Evolutionary conservation across 208 protist genomes (phyloP), one percentile per base, ranked within the genome.

Genomic region (Trypanosoma conorhini): DNA sequence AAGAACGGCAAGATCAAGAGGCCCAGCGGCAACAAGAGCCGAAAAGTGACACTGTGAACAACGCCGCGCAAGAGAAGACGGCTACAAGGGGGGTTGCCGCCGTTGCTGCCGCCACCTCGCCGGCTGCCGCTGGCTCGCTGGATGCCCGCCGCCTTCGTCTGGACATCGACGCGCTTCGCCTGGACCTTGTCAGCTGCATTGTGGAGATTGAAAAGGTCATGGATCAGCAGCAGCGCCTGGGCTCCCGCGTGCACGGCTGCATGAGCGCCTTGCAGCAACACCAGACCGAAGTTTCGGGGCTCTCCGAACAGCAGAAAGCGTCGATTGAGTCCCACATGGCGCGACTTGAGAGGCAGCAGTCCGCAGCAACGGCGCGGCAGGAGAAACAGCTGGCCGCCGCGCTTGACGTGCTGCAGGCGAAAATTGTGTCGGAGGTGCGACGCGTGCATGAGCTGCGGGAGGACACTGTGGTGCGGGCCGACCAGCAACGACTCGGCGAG

Each of bases 131-230:
- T 30, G 62, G 62, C 19, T 12, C 31, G 26, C 48, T 70, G 22
- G 68, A 73, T 52, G 15, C 56, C 13, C 68, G 68, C 56, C 22
- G 31, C 21, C 24, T 60, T 35, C 56, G 59, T 19, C n/a, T 51
- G 7, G 62, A 75, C 42, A 24, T 69, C 24, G 19, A 31, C 24
- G 51, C 33, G 22, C 81, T 79, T n/a, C 74, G 56, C 0, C 74
- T 80, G 55, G 77, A 83, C 46, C n/a, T 81, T 38, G 38, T 64
- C 24, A 55, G 17, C 56, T 86, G 81, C 59, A 71, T 78, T 21
- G 35, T 38, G 7, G 67, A 78, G 24, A 77, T 81, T 24, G 73
- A 86, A 59, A 38, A 64, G 3, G 60, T 80, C 2, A 75, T 83
- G 42, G 74, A 83, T 26, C 68, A 83, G 7, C 74, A 83, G 67